Evolutionary conservation across 129 eudicot genomes (phyloP), one percentile per base, ranked within the genome.

Genomic region (Tagetes patula): DNA sequence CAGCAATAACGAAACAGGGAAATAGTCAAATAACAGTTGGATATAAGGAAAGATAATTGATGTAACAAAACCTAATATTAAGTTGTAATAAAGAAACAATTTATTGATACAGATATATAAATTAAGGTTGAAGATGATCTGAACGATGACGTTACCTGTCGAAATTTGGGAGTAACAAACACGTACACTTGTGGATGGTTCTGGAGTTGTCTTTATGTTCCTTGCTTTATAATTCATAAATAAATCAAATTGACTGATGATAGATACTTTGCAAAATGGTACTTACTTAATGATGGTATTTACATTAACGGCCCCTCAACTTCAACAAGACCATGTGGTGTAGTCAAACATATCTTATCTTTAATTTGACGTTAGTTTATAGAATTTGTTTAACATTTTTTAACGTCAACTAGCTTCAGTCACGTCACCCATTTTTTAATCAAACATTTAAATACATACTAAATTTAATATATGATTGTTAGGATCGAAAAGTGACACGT

Each of bases 81-180:
- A 75, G 37, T 10, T 40, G 52, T 73, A 8, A 56, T 6, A 59
- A 11, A 1, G 65, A 59, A 59, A 11, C n/a, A 73, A 62, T 62
- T 63, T 37, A 45, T 7, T 37, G 3, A 53, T 4, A 20, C 55
- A 55, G 5, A 53, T 39, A 38, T 9, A 9, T 14, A 37, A 34
- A 69, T 3, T n/a, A 69, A 48, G 13, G 12, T 48, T 13, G 75
- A 53, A 3, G 58, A 32, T 55, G 65, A 70, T 52, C 65, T 55
- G 65, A 70, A 37, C 65, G 75, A 52, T 55, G 2, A 3, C 20
- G 47, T 36, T 53, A 38, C 75, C 75, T 70, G 34, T 55, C n/a
- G 75, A 38, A 53, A 52, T 14, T 38, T 52, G 41, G 64, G 49
- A 39, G 74, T 34, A 47, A 13, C 46, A 50, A 48, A 34, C 30